Evolutionary conservation across 2,329 filamentous ascomycete species (phyloP).

Genomic region (Fusarium oligoseptatum): DNA sequence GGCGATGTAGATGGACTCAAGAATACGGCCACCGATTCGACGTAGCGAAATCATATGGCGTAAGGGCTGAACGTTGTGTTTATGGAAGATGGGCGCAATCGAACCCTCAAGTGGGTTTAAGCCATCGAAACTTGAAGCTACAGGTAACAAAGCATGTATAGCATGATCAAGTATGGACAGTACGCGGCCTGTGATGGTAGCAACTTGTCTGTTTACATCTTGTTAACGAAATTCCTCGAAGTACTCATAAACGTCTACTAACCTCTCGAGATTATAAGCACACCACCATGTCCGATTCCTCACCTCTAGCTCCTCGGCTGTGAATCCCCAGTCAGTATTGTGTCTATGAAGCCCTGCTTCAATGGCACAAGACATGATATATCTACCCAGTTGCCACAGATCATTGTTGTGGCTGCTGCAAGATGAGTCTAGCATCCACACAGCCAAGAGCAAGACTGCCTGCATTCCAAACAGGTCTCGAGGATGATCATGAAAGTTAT

Average conservation of each 20-base stretch:
- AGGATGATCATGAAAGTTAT: not conserved
- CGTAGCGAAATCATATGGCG: not conserved
- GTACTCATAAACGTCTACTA: rapidly evolving
- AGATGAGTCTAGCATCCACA: slow-evolving; percentile 45
- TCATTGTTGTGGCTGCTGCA: slow-evolving; percentile 37
- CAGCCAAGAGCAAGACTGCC: slow-evolving; percentile 35
- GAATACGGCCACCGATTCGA: not conserved
- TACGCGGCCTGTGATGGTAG: not conserved
- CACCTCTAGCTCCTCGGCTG: not conserved
- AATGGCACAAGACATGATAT: slow-evolving; percentile 44
- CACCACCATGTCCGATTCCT: not conserved
- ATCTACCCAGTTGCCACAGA: slow-evolving; percentile 45
- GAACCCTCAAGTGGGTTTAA: not conserved
- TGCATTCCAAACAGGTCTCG: not conserved
- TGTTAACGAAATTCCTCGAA: not conserved
- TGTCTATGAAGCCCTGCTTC: not conserved
- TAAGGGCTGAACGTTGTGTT: not conserved
- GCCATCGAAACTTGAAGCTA: not conserved
- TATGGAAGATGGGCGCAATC: not conserved
- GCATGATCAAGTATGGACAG: not conserved
- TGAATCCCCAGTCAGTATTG: not conserved
- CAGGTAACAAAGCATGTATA: not conserved
- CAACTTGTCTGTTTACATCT: not conserved
- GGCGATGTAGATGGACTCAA: not conserved
- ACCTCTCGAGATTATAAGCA: slow-evolving; percentile 1